Base-by-base conservation (phyloP, 768 basidiomycete genomes). In the Termitomyces sp. region DNA sequence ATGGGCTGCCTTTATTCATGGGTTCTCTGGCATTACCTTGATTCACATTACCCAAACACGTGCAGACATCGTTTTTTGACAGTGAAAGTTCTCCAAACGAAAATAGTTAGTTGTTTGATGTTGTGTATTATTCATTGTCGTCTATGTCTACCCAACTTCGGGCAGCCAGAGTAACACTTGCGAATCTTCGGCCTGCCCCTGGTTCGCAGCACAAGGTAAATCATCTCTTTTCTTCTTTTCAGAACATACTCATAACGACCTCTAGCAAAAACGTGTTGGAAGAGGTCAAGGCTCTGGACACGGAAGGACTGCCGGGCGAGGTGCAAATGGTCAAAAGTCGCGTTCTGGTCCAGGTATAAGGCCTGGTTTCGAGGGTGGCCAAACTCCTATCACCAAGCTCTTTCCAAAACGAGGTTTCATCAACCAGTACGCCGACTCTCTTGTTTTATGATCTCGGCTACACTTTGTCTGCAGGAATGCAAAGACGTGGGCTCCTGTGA, bases 361-460 rank as follows among this genome's bases (percentile, higher is more conserved):
- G 63, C 79, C 84, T 27, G 87, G 92, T 6, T 99, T 98, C 61
- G 97, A 98, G 72, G 97, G 97, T 68, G 97, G 97, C 60, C 96
- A 98, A 71, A 98, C 96, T 5, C 92, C 96, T 14, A 85, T 98
- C 53, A 88, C 90, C 5, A 87, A 92, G 61, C 77, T 86, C 43
- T 90, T 95, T 67, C 97, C 97, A 5, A 99, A 99, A 77, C 82
- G 85, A 46, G 97, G 97, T 45, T 98, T 98, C 71, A 83, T 87
- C 57, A 98, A 97, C 73, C 83, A 84, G 96, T 97, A 64, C 66
- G 91, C 25, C 54, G n/a, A 17, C 14, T 23, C 19, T 27, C 57
- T 40, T 21, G 21, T 1, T 19, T 19, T 53, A 27, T 31, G 49
- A 34, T 29, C 49, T 17, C 63, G 43, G 34, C 41, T 31, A 31